These are phyloP conservation scores for Fusarium verrucosum DNA, from an alignment of 2,329 filamentous ascomycete species.

Conservation along the genomic window DNA sequence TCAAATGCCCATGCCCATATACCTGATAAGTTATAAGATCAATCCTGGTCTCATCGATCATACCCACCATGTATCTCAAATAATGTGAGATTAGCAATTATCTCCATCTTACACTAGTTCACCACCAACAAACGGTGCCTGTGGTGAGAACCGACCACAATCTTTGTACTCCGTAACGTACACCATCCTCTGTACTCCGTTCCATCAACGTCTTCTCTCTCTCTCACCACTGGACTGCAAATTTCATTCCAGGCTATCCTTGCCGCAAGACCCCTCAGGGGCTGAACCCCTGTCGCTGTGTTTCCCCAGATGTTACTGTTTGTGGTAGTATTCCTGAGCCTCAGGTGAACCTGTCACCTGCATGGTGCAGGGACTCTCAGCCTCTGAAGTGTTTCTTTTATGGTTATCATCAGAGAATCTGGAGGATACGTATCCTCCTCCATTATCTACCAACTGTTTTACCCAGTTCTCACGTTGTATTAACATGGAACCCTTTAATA, in stretches of 20 bases:
- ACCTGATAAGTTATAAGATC: background rate
- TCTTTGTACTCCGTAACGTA: background rate
- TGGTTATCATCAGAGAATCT: background rate
- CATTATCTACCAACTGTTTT: background rate
- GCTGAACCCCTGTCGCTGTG: slow-evolving; percentile 24
- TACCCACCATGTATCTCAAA: background rate
- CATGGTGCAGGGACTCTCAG: slow-evolving; percentile 1
- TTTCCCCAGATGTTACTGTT: slow-evolving; percentile 32
- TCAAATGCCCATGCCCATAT: background rate
- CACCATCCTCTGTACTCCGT: background rate
- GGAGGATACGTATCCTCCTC: background rate
- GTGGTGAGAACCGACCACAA: slow-evolving; percentile 15
- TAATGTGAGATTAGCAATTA: background rate
- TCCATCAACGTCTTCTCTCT: background rate
- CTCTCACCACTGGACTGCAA: background rate
- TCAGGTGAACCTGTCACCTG: slow-evolving; percentile 43
- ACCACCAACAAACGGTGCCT: background rate
- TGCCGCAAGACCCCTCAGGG: slow-evolving; percentile 22
- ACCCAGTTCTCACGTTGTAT: background rate
- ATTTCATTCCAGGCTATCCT: slow-evolving; percentile 17
- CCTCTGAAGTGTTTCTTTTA: background rate
- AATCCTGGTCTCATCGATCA: background rate
- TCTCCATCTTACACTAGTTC: slow-evolving; percentile 3
- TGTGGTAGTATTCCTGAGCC: slow-evolving; percentile 29
- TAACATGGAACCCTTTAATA: slow-evolving; percentile 12